These are phyloP conservation scores for Diplogelasinospora grovesii DNA, from an alignment of 495 filamentous ascomycete genomes.

Conservation along the genomic window DNA sequence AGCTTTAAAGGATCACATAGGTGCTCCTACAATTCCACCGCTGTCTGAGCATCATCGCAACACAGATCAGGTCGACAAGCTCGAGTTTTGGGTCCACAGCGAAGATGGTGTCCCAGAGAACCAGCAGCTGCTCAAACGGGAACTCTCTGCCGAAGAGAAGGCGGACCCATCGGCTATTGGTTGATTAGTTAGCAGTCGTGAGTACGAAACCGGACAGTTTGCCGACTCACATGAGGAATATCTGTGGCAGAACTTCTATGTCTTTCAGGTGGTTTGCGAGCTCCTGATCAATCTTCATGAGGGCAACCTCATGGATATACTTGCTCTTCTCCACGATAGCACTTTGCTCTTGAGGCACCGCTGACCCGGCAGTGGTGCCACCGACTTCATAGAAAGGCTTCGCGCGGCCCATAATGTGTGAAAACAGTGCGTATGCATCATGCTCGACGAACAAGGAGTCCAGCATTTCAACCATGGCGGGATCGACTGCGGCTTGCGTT, in stretches of 20 bases:
- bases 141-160: constrained; percentile 93
- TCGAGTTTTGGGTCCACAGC: constrained; percentile 78
- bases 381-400: constrained; percentile 77
- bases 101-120: constrained; percentile 87
- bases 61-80: constrained; percentile 79
- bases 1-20: background rate
- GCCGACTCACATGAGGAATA: constrained; percentile 80
- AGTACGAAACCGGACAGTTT: background rate
- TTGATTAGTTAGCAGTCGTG: constrained; percentile 4
- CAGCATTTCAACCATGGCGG: constrained; percentile 55
- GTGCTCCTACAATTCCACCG: constrained; percentile 73
- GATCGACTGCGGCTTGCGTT: constrained; percentile 27
- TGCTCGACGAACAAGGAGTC: constrained; percentile 74
- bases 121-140: constrained; percentile 72
- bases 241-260: constrained; percentile 89
- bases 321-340: constrained; percentile 81
- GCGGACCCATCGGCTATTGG: constrained; percentile 81
- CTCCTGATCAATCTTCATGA: constrained; percentile 72
- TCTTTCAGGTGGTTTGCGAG: constrained; percentile 74
- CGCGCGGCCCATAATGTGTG: constrained; percentile 75
- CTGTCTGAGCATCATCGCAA: constrained; percentile 89
- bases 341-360: constrained; percentile 35
- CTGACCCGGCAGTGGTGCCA: constrained; percentile 27
- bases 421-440: constrained; percentile 83
- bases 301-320: constrained; percentile 73